Conservation (phyloP, 164 flowering plant species). For the Protea cynaroides region DNA sequence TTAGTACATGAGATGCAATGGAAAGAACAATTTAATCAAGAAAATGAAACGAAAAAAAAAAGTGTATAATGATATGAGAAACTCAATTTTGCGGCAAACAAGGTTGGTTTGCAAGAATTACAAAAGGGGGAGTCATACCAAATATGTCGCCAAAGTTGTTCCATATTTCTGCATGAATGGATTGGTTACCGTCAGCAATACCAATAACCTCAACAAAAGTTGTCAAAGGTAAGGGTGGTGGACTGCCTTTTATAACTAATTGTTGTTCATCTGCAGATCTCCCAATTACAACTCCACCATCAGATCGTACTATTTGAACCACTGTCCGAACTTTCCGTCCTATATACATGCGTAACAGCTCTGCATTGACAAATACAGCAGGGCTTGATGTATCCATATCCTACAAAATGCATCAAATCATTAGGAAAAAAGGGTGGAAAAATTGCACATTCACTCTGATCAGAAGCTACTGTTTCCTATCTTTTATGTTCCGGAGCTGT, state of each 20-base stretch:
- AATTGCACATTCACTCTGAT: too few relatives aligned
- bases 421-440: too few relatives aligned
- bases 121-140: constrained; percentile 33
- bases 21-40: neutral
- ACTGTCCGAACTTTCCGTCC: constrained; percentile 71
- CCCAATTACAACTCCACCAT: constrained; percentile 49
- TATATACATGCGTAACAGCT: constrained; percentile 49
- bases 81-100: too few relatives aligned
- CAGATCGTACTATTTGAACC: constrained; percentile 61
- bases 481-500: too few relatives aligned
- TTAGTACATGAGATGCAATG: neutral
- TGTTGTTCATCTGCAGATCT: constrained; percentile 74
- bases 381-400: constrained; percentile 83
- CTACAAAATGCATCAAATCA: constrained; percentile 11
- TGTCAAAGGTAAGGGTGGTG: constrained; percentile 38
- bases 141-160: constrained; percentile 74
- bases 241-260: constrained; percentile 49
- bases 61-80: too few relatives aligned
- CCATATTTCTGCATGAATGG: constrained; percentile 76
- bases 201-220: constrained; percentile 89
- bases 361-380: constrained; percentile 78
- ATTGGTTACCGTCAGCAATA: constrained; percentile 69
- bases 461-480: too few relatives aligned
- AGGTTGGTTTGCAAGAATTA: neutral
- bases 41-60: too few relatives aligned